These are phyloP conservation scores for Hemisphaericaspora xylofermentans DNA, from an alignment of 1,139 yeast species.

Conservation along the genomic window DNA sequence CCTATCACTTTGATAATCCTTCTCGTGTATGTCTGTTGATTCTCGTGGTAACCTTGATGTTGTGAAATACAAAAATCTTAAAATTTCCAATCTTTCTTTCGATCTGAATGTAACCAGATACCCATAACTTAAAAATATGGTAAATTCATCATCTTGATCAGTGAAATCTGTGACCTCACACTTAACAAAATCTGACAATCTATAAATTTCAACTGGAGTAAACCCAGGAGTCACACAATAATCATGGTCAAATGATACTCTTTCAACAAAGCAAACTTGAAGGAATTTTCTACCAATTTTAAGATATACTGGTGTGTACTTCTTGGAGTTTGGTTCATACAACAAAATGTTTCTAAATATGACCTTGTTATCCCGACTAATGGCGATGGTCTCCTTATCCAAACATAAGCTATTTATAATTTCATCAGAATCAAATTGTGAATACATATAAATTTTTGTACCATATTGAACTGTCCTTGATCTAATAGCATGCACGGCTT, in stretches of 20 bases:
- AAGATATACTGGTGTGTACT: slow-evolving; percentile 51
- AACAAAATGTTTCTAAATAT: slow-evolving; percentile 57
- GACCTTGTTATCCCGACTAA: slow-evolving; percentile 57
- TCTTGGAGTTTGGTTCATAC: slow-evolving; percentile 35
- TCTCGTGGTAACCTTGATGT: slow-evolving; percentile 50
- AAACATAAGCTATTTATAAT: slow-evolving; percentile 52
- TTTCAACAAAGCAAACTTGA: slow-evolving; percentile 49
- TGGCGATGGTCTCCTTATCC: slow-evolving; percentile 35
- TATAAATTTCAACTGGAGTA: slow-evolving; percentile 51
- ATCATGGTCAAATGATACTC: slow-evolving; percentile 23
- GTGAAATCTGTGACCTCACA: slow-evolving; percentile 53
- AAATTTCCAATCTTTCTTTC: slow-evolving; percentile 62
- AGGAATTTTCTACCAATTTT: slow-evolving; percentile 71
- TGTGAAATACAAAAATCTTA: slow-evolving; percentile 67
- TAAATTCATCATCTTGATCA: slow-evolving; percentile 49
- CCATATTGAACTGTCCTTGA: slow-evolving; percentile 12
- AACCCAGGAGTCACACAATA: slow-evolving; percentile 31
- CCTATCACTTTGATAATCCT: slow-evolving; percentile 24
- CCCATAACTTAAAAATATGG: slow-evolving; percentile 50
- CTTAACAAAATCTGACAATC: slow-evolving; percentile 50
- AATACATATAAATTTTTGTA: slow-evolving; percentile 32
- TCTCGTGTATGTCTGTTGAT: slow-evolving; percentile 14
- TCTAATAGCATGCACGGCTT: slow-evolving; percentile 21
- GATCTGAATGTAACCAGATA: slow-evolving; percentile 54
- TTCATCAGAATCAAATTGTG: slow-evolving; percentile 51